Conservation (phyloP, 192 early-diverging fungal genomes). For the Umbelopsis isabellina region DNA sequence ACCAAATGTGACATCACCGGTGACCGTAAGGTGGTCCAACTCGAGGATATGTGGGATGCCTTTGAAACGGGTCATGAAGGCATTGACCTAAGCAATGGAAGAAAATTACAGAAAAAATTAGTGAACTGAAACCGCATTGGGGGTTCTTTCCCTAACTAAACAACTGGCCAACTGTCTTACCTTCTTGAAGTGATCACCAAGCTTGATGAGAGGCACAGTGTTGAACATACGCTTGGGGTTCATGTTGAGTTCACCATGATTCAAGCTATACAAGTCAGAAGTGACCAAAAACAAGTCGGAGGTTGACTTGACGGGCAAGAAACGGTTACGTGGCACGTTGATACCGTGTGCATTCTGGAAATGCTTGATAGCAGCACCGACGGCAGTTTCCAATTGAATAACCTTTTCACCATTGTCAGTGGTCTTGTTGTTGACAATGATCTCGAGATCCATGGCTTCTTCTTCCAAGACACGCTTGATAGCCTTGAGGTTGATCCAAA, state of each 20-base stretch:
- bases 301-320: conserved; percentile 98
- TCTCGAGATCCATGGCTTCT: conserved; percentile 82
- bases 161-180: conserved; percentile 40
- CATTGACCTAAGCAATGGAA: conserved; percentile 53
- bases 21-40: conserved; percentile 97
- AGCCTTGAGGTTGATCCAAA: conserved; percentile 86
- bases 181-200: conserved; percentile 99
- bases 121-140: neutral
- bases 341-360: conserved; percentile 93
- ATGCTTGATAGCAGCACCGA: conserved; percentile 98
- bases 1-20: conserved; percentile 98
- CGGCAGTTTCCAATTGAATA: conserved; percentile 98
- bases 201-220: conserved; percentile 92
- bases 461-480: conserved; percentile 85
- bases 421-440: conserved; percentile 98
- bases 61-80: conserved; percentile 91
- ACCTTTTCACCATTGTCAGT: conserved; percentile 93
- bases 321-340: conserved; percentile 97
- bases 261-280: conserved; percentile 89
- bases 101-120: neutral
- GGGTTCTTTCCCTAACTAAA: neutral
- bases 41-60: conserved; percentile 94
- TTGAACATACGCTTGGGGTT: conserved; percentile 94
- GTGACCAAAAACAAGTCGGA: conserved; percentile 97
- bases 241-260: conserved; percentile 91